Base-by-base conservation (phyloP, 1,284 basidiomycete species). In the Xerocomus alliaceus region DNA sequence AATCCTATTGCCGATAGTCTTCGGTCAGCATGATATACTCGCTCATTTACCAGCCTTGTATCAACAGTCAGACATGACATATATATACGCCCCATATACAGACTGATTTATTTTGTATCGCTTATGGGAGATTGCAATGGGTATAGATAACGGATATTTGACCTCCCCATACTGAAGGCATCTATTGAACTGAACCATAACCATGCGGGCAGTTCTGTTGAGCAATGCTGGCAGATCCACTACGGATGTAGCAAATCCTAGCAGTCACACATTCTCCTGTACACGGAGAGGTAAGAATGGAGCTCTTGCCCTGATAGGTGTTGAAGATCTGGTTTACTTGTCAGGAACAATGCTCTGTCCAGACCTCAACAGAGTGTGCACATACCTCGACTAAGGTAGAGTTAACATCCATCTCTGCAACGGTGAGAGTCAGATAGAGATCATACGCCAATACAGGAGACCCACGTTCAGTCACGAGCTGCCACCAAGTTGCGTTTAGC, bases 401-500 rank as follows among this genome's bases (percentile, higher is more conserved):
- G 64, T 92, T 80, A 6, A 75, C 71, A 65, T 83, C 80, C 91
- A 93, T 92, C 53, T 84, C 87, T 88, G 63, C 41, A 57, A 51
- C 58, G 46, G 35, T 12, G 18, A 44, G 11, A 46, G 37, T 62
- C 41, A 60, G 31, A 8, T 11, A 45, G 18, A 31, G 24, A 49
- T 39, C 48, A 24, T 34, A 20, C 26, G 24, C 17, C 31, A 15
- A 7, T 53, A n/a, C 15, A 8, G 9, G 46, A 17, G 49, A 78
- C 79, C 63, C 60, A 87, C 89, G 84, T 78, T 93, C 90, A 5
- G 92, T 93, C 44, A 93, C 86, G 29, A 77, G 82, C 68, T 92
- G 90, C 91, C 91, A 94, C 87, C 90, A 94, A 8, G 92, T 92
- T 20, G 89, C 90, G 67, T 94, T 94, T 59, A 94, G 75, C 0